These are phyloP conservation scores for Botryosphaeria dothidea DNA, from an alignment of 2,329 filamentous ascomycete genomes.

Conservation along the genomic window DNA sequence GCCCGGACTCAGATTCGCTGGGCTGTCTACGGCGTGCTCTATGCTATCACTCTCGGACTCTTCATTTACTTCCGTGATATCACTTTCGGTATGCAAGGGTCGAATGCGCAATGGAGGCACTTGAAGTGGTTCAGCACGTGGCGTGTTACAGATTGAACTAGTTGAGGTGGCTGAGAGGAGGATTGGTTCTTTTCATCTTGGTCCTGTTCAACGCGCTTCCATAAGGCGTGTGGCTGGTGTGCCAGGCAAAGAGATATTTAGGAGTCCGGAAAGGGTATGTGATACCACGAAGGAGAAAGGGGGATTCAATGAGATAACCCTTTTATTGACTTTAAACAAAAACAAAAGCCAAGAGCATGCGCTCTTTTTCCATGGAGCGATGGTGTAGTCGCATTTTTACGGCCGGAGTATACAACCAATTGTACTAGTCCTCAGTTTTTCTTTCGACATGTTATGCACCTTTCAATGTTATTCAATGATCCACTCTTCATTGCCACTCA, in stretches of 20 bases:
- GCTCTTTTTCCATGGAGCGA: neutral
- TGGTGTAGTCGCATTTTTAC: slow-evolving; percentile 2
- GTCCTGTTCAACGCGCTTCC: neutral
- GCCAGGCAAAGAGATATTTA: neutral
- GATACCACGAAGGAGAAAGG: neutral
- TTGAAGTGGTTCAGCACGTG: slow-evolving; percentile 91
- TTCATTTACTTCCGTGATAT: slow-evolving; percentile 92
- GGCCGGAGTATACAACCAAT: slow-evolving; percentile 11
- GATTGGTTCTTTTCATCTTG: neutral
- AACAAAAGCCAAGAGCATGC: neutral
- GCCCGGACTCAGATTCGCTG: slow-evolving; percentile 65
- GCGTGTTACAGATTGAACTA: slow-evolving; percentile 70
- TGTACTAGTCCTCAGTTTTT: slow-evolving; percentile 5
- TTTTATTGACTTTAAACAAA: neutral
- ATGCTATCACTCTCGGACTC: slow-evolving; percentile 72
- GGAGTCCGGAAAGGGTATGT: neutral
- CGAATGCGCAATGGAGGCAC: slow-evolving; percentile 81
- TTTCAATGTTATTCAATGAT: neutral
- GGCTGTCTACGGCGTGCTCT: slow-evolving; percentile 72
- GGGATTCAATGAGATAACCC: neutral
- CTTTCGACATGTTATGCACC: neutral
- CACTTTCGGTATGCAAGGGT: slow-evolving; percentile 92
- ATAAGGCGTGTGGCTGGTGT: neutral
- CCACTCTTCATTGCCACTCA: neutral
- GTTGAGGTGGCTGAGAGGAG: neutral